A percentile compares a stretch with the other conserved stretches of the same genome.
phyloP scores from a whole-genome alignment of 1,284 basidiomycete species.

The Irpex rosettiformis region DNA sequence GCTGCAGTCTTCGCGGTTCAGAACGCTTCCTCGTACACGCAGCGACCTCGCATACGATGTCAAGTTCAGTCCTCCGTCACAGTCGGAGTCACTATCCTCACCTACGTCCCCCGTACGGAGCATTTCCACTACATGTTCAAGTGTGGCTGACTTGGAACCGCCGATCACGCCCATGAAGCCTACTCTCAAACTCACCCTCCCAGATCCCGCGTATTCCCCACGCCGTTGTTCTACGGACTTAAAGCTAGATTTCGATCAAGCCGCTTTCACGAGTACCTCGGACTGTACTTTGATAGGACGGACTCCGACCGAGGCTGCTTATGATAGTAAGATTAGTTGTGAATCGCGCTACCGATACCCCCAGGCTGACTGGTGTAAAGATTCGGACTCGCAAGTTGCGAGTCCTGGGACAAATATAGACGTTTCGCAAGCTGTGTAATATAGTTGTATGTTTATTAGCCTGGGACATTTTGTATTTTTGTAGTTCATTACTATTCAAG shows the following conservation, averaged over 20 bases:
- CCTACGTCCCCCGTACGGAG: neutral
- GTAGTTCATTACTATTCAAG: no score
- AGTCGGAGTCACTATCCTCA: neutral
- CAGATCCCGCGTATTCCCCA: neutral
- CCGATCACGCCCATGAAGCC: constrained; percentile 1
- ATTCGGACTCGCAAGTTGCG: no score
- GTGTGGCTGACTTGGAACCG: neutral
- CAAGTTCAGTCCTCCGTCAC: neutral
- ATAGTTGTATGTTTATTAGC: no score
- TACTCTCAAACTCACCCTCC: neutral
- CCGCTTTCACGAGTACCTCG: neutral
- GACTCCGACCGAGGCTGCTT: no score
- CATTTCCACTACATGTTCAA: neutral
- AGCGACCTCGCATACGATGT: neutral
- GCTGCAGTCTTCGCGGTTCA: neutral
- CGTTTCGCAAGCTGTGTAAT: no score
- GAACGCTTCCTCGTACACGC: neutral
- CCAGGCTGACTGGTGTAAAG: no score
- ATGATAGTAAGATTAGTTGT: no score
- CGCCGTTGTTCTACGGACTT: neutral
- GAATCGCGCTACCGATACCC: no score
- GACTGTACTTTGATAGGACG: neutral
- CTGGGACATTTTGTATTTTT: no score
- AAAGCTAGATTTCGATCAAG: neutral
- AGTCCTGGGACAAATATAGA: no score